These are phyloP conservation scores for Dothistroma septosporum DNA, from an alignment of 2,329 filamentous ascomycete genomes.

Conservation along the genomic window DNA sequence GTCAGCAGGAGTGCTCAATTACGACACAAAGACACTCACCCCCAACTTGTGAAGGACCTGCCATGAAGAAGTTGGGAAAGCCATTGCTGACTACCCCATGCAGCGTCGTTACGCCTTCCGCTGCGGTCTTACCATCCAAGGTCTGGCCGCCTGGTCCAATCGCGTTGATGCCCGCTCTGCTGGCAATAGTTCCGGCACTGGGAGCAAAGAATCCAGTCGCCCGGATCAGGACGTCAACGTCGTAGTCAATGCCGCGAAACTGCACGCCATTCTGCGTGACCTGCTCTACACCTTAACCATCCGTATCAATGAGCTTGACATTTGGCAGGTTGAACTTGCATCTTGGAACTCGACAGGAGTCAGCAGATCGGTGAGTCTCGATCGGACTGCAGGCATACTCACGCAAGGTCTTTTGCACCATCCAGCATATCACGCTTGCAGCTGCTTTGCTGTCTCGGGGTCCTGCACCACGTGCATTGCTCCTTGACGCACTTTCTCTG, in stretches of 20 bases:
- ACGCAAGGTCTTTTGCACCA: slow-evolving; percentile 60
- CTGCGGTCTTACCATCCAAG: slow-evolving; percentile 41
- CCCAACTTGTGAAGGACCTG: slow-evolving; percentile 42
- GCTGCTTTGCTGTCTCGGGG: slow-evolving; percentile 46
- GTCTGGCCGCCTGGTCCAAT: slow-evolving; percentile 44
- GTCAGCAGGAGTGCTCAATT: background rate
- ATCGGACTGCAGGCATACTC: slow-evolving; percentile 26
- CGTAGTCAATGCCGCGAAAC: slow-evolving; percentile 46
- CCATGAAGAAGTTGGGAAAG: slow-evolving; percentile 56
- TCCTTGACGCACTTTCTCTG: slow-evolving; percentile 46
- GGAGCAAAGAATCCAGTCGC: slow-evolving; percentile 44
- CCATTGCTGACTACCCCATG: slow-evolving; percentile 49
- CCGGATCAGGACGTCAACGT: slow-evolving; percentile 47
- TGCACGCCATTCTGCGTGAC: slow-evolving; percentile 49
- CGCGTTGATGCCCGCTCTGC: slow-evolving; percentile 23
- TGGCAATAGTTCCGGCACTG: slow-evolving; percentile 29
- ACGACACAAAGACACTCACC: slow-evolving; percentile 2
- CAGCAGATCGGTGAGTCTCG: background rate
- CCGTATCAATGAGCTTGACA: slow-evolving; percentile 58
- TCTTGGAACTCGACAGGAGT: slow-evolving; percentile 14
- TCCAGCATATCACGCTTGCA: slow-evolving; percentile 58
- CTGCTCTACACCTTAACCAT: slow-evolving; percentile 49
- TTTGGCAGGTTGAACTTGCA: slow-evolving; percentile 54
- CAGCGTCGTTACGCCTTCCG: slow-evolving; percentile 47
- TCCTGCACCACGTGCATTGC: slow-evolving; percentile 54